phyloP scores from a whole-genome alignment of 257 asterid genomes.

The Solanum rostratum region DNA sequence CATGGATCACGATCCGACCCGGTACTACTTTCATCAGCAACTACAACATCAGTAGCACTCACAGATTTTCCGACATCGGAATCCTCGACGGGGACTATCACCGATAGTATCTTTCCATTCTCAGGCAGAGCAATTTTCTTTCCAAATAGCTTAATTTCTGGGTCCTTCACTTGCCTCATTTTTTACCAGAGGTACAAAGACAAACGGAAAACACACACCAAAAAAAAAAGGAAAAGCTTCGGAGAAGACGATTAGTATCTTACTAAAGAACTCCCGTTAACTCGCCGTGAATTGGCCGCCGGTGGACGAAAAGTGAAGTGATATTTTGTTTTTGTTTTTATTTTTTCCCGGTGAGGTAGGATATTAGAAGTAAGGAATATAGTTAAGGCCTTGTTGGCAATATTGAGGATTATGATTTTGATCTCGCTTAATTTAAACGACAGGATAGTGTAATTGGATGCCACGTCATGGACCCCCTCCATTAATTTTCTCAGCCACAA shows the following conservation, averaged over 20 bases:
- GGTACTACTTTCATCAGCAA: conserved; percentile 1
- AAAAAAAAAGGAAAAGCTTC: background rate
- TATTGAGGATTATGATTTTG: conserved; percentile 22
- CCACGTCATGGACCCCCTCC: conserved; percentile 33
- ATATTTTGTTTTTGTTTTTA: background rate
- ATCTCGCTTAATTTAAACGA: conserved; percentile 21
- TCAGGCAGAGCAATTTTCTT: conserved; percentile 58
- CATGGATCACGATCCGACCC: conserved; percentile 18
- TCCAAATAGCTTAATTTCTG: conserved; percentile 62
- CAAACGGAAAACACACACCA: background rate
- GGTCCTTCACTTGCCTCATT: conserved; percentile 34
- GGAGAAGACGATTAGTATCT: background rate
- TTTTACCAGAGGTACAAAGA: background rate
- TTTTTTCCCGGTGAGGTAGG: background rate
- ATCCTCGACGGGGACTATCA: background rate
- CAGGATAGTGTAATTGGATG: conserved; percentile 27
- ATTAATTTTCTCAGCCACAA: conserved; percentile 56
- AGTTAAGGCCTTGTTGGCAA: conserved; percentile 40
- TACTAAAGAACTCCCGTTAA: background rate
- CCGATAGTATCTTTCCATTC: conserved; percentile 5
- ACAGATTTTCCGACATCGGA: conserved; percentile 14
- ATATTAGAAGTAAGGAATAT: background rate
- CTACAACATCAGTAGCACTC: background rate
- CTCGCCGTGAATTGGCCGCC: background rate
- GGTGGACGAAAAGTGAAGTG: background rate